Base-by-base conservation (phyloP, 192 early-diverging fungal species). In the Radiomyces spectabilis region DNA sequence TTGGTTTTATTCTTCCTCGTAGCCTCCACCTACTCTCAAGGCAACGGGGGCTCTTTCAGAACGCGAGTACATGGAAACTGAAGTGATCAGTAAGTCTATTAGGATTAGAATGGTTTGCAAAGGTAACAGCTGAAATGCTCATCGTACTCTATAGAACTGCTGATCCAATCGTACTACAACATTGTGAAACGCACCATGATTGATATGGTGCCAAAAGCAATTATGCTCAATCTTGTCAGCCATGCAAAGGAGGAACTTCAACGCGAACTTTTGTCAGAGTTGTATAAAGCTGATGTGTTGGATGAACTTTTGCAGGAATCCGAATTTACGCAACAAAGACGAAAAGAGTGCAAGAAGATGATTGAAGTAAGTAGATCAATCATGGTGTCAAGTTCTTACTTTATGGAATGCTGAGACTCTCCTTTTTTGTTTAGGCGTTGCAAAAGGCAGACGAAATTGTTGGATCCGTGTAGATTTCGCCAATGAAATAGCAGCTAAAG, bases 291-390 rank as follows among this genome's bases (percentile, higher is more conserved):
- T 18, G 95, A 98, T 44, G 89, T 89, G 15, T 75, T 97, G 50
- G 87, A 91, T 39, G 95, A 99, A 24, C 74, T 93, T 47, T 74
- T 99, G 67, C 93, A 97, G 76, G 97, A 99, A 79, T 88, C 85
- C 55, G 97, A 99, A 50, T 77, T 77, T 49, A 97, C 94, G 0
- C 82, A 93, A 52, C 81, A 85, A 61, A 80, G 95, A 57, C 82
- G 97, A 53, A 80, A 81, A 60, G 97, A 99, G 68, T 97, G 94
- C 81, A 91, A 88, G 69, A 95, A 92, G 79, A 99, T 99, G 97
- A 95, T 99, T 68, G 90, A 89, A 15, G 33, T 35, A 35, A 35
- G 13, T 13, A 35, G 33, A 35, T 35, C 33, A 35, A 35, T 8
- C 33, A 35, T 8, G 33, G 13, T n/a, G n/a, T n/a, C n/a, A n/a